These are phyloP conservation scores for Phyllostachys edulis DNA, from an alignment of 176 grass and related monocot genomes.

Conservation along the genomic window DNA sequence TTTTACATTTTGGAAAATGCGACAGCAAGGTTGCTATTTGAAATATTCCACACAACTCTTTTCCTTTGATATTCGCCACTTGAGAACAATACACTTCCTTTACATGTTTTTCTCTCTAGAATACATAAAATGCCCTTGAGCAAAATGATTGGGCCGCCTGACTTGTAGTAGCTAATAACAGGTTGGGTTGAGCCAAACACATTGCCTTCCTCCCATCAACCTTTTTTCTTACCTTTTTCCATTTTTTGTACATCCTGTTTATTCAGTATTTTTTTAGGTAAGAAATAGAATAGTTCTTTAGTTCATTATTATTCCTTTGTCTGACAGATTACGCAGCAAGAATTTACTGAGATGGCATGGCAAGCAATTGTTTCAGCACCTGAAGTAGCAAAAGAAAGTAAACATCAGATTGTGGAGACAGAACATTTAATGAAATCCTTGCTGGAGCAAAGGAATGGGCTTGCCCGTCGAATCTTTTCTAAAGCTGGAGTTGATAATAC, in stretches of 20 bases:
- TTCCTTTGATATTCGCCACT: neutral
- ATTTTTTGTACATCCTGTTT: neutral
- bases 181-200: neutral
- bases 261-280: neutral
- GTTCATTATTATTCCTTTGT: neutral
- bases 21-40: neutral
- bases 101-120: neutral
- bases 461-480: constrained; percentile 92
- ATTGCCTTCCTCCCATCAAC: neutral
- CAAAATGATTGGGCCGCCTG: neutral
- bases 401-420: constrained; percentile 96
- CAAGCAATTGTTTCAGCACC: constrained; percentile 77
- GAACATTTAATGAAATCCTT: constrained; percentile 96
- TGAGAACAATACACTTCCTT: neutral
- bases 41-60: neutral
- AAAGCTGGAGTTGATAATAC: constrained; percentile 93
- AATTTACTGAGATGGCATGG: constrained; percentile 98
- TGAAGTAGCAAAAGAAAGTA: constrained; percentile 93
- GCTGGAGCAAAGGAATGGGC: constrained; percentile 94
- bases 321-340: constrained; percentile 95
- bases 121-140: neutral
- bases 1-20: neutral
- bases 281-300: neutral
- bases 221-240: neutral
- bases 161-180: too few relatives aligned